Base-by-base conservation (phyloP, 306 rosid genomes). In the Vigna trinervia region DNA sequence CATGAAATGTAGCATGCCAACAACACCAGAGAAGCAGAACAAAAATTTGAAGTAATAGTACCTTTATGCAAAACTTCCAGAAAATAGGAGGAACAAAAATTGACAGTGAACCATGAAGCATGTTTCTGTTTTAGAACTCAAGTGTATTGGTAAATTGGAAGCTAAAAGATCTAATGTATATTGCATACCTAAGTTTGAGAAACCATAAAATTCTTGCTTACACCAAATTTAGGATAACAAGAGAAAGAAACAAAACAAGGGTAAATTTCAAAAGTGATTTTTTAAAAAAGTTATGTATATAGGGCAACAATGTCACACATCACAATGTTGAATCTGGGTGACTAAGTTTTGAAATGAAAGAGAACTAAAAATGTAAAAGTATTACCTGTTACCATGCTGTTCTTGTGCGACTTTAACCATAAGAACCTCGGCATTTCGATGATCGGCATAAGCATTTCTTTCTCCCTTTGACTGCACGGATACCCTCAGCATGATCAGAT, bases 361-460 rank as follows among this genome's bases (percentile, higher is more conserved):
- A 53, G 66, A 82, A 59, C 34, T 5, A 23, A 48, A 34, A 72
- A 76, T 66, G 78, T 47, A 77, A 76, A 46, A 45, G 22, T 36
- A 74, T 86, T 82, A 38, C 68, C 61, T 66, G 81, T 75, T 32
- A 66, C 69, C 78, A 45, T 41, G 58, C 70, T 45, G n/a, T 72
- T 64, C 76, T 46, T 20, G 19, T 36, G 80, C 78, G 59, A 17
- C 71, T 30, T 46, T 2, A 77, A 74, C 36, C 67, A 72, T 86
- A 87, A 58, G 81, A 86, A 78, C 91, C 88, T 5, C 80, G 69
- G 59, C 96, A 90, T 59, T 76, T 87, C 15, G 84, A 57, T 30
- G 90, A 87, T 75, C 84, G 80, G 47, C 96, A 88, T 17, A 88
- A 80, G 78, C 96, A 90, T 76, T 78, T 87, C 82, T 84, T 86